These are phyloP conservation scores for Isabelozyma rhagii DNA, from an alignment of 805 yeast species.

Conservation along the genomic window DNA sequence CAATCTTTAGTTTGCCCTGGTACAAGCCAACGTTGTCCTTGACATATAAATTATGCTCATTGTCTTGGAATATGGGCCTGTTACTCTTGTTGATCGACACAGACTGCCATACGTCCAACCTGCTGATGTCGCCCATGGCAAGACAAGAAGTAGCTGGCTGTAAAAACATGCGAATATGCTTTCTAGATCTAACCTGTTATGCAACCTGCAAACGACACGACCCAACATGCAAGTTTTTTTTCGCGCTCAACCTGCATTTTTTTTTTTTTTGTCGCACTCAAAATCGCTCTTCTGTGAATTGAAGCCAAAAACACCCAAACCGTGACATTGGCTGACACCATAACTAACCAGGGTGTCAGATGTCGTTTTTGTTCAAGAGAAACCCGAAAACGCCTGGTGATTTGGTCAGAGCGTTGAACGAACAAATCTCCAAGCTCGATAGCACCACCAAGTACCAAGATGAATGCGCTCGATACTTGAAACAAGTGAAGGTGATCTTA, in stretches of 20 bases:
- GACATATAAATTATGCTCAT: slow-evolving; percentile 31
- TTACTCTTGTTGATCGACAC: slow-evolving; percentile 35
- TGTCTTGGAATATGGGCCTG: slow-evolving; percentile 33
- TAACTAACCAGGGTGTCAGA: slow-evolving; percentile 16
- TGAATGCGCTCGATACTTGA: slow-evolving; percentile 63
- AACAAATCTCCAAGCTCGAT: slow-evolving; percentile 65
- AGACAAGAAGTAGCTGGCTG: neutral
- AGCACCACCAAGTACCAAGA: slow-evolving; percentile 55
- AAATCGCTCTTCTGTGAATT: too few species aligned
- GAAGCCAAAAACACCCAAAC: too few species aligned
- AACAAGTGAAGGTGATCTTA: slow-evolving; percentile 62
- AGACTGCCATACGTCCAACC: slow-evolving; percentile 29
- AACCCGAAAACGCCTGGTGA: slow-evolving; percentile 90
- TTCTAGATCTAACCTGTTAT: too few species aligned
- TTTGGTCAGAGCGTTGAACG: slow-evolving; percentile 70
- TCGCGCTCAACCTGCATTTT: neutral
- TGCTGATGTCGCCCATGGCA: slow-evolving; percentile 1
- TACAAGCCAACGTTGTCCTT: slow-evolving; percentile 62
- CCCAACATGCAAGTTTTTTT: neutral
- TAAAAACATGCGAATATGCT: neutral
- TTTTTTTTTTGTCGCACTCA: too few species aligned
- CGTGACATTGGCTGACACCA: too few species aligned
- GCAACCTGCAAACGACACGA: too few species aligned
- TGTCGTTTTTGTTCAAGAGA: slow-evolving; percentile 90
- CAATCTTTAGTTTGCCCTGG: slow-evolving; percentile 67